Evolutionary conservation across 2,329 filamentous ascomycete genomes (phyloP).

Genomic region (Acephala macrosclerotiorum): DNA sequence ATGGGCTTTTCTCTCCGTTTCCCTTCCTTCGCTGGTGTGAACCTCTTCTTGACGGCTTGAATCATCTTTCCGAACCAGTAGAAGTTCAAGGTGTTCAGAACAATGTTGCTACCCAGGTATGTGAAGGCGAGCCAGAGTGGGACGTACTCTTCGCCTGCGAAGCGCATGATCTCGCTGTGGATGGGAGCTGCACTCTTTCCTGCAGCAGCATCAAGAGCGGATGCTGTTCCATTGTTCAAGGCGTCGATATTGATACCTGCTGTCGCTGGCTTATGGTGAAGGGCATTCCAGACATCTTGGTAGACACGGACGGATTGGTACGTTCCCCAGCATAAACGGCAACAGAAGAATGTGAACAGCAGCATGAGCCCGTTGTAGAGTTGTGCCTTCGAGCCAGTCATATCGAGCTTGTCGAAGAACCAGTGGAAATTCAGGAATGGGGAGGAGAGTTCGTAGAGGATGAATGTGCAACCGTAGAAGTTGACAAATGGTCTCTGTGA

Average conservation of each 20-base stretch:
- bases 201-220: constrained; percentile 43
- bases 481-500: constrained; percentile 81
- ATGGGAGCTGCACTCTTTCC: constrained; percentile 40
- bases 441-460: constrained; percentile 86
- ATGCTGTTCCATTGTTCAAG: constrained; percentile 45
- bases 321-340: constrained; percentile 79
- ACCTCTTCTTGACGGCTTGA: constrained; percentile 77
- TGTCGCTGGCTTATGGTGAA: constrained; percentile 53
- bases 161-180: constrained; percentile 54
- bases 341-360: constrained; percentile 77
- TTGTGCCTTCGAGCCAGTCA: constrained; percentile 78
- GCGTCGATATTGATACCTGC: constrained; percentile 45
- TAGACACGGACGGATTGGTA: constrained; percentile 75
- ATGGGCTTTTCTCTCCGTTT: constrained; percentile 43
- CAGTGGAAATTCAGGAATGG: constrained; percentile 90
- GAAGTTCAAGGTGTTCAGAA: constrained; percentile 79
- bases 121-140: constrained; percentile 73
- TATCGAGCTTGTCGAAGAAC: constrained; percentile 87
- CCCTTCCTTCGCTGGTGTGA: constrained; percentile 59
- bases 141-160: constrained; percentile 59
- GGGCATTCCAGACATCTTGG: constrained; percentile 69
- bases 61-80: constrained; percentile 93
- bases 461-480: constrained; percentile 81
- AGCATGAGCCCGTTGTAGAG: constrained; percentile 80
- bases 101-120: constrained; percentile 75